Percentiles rank a stretch among this genome's conserved stretches.
phyloP scores from a whole-genome alignment of 768 basidiomycete genomes.

The Termitomyces titanicus region DNA sequence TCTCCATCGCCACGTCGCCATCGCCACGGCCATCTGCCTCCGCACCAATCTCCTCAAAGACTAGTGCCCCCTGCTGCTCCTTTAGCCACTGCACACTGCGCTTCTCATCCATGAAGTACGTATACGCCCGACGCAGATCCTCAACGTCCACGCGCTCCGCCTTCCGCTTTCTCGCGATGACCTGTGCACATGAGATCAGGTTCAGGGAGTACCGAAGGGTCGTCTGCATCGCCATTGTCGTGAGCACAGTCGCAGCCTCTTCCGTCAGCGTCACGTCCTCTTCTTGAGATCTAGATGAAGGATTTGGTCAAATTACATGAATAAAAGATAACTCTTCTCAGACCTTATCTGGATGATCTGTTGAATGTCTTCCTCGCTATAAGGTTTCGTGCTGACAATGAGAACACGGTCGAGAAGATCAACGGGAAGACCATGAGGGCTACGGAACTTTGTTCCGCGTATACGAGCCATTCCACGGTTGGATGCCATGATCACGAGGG shows the following conservation, averaged over 20 bases:
- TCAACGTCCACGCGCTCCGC: constrained; percentile 77
- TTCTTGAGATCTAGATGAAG: constrained; percentile 38
- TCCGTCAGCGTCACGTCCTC: constrained; percentile 85
- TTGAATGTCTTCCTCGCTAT: constrained; percentile 76
- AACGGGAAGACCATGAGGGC: constrained; percentile 92
- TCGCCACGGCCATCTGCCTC: constrained; percentile 12
- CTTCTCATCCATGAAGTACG: constrained; percentile 92
- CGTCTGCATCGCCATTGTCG: constrained; percentile 84
- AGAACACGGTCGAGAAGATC: constrained; percentile 94
- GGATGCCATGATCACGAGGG: constrained; percentile 97
- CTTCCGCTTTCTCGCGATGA: constrained; percentile 83
- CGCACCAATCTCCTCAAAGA: constrained; percentile 66
- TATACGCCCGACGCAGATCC: constrained; percentile 82
- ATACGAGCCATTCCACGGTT: constrained; percentile 95
- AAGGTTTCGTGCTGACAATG: constrained; percentile 92
- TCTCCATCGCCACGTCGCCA: constrained; percentile 32
- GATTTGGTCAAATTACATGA: too few species aligned
- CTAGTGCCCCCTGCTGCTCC: constrained; percentile 71
- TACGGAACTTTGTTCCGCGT: constrained; percentile 90
- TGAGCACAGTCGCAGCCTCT: constrained; percentile 75
- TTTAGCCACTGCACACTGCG: constrained; percentile 89
- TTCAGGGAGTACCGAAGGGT: constrained; percentile 94
- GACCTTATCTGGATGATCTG: constrained; percentile 94
- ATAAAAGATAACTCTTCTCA: constrained; percentile 10
- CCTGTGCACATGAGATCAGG: constrained; percentile 88